A percentile compares a stretch with the other conserved stretches of the same genome.
Evolutionary conservation across 345 rosid species (phyloP).

Genomic region (Hibiscus mutabilis): DNA sequence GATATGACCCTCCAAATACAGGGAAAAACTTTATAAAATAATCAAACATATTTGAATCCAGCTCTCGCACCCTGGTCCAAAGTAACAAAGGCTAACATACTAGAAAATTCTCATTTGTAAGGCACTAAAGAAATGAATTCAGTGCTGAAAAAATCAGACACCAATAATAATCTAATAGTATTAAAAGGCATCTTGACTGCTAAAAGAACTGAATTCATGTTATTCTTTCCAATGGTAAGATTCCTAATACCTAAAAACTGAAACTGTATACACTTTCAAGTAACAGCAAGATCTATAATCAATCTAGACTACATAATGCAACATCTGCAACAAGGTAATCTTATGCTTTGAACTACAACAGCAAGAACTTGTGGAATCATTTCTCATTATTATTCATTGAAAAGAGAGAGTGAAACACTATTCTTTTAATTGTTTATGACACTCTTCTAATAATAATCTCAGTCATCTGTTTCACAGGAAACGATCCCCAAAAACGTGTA

Average conservation of each 20-base stretch:
- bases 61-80: not conserved
- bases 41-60: not conserved
- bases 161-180: not conserved
- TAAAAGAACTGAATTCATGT: not conserved
- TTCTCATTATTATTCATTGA: not conserved
- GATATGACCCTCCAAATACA: not conserved
- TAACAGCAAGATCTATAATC: not conserved
- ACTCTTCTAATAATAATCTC: not conserved
- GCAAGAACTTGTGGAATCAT: not conserved
- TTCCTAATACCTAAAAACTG: not conserved
- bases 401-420: not conserved
- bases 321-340: not conserved
- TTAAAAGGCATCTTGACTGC: not conserved
- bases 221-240: not conserved
- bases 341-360: not conserved
- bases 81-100: not conserved
- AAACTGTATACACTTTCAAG: not conserved
- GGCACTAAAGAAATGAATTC: not conserved
- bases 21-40: not conserved
- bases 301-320: not conserved
- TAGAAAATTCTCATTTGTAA: not conserved
- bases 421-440: not conserved
- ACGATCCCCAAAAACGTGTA: too few relatives aligned
- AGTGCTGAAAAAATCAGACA: not conserved
- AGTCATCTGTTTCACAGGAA: too few relatives aligned